Evolutionary conservation across 371 early-diverging fungal species (phyloP), one percentile per base, ranked within the genome.

Genomic region (Umbelopsis sp.): DNA sequence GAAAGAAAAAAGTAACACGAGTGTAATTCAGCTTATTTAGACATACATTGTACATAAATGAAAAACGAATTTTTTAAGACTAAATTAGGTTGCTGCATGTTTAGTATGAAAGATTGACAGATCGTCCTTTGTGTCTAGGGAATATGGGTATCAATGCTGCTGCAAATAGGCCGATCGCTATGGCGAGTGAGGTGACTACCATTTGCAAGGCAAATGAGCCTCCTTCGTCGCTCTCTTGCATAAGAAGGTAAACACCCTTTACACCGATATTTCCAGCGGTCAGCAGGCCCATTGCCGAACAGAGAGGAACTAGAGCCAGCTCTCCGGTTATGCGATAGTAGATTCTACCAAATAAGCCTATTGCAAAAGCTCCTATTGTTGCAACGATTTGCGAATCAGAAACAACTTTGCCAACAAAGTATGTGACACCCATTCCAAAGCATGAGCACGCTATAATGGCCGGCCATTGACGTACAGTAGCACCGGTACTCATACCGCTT

Each of bases 201-300:
- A 82, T 85, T 10, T 81, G 74, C 57, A 83, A 66, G n/a, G 82
- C 82, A 73, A 85, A 82, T 0, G 74, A 70, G 5, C 75, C 71
- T 1, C 80, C 83, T 65, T 85, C 76, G 0, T 80, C 70, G 41
- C 81, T 78, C 41, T 76, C 78, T 2, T 74, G 76, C 18, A 74
- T 74, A 32, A 76, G 29, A 50, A 74, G 77, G 38, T 79, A 71
- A 9, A 75, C 75, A 9, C 82, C 82, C 44, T 80, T 74, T 0
- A 85, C 80, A 2, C 84, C 81, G 20, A 83, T 72, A 62, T 72
- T 74, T 0, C 84, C 84, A 9, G 84, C 79, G 3, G 81, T 81
- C 32, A 83, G 63, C 32, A 81, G 53, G 10, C 76, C 44, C 32
- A 81, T 75, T 2, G 76, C 80, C 8, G 76, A 73, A 29, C 80